phyloP scores from a whole-genome alignment of 2,329 filamentous ascomycete species.

The Botryotinia convoluta region DNA sequence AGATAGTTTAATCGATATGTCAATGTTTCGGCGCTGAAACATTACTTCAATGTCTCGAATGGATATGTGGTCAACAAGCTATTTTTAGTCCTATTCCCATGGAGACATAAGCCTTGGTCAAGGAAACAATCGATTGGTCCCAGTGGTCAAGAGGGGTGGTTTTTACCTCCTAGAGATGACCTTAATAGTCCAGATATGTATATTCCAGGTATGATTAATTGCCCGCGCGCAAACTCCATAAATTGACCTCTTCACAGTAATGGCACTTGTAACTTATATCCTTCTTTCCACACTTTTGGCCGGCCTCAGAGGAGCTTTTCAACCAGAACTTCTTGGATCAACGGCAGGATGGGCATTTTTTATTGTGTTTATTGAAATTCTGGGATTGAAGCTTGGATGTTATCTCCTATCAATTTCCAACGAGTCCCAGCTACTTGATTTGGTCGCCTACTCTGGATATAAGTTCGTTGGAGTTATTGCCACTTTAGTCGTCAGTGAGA shows the following conservation, averaged over 20 bases:
- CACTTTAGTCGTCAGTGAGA: conserved; percentile 76
- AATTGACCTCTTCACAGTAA: conserved; percentile 50
- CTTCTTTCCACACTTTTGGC: conserved; percentile 88
- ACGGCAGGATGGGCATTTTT: conserved; percentile 76
- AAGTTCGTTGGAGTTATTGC: conserved; percentile 97
- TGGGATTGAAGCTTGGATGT: conserved; percentile 87
- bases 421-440: conserved; percentile 86
- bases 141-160: conserved; percentile 70
- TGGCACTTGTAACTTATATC: conserved; percentile 97
- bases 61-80: conserved; percentile 94
- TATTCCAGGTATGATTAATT: conserved; percentile 57
- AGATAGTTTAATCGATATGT: conserved; percentile 74
- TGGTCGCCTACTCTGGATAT: conserved; percentile 96
- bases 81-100: conserved; percentile 90
- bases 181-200: conserved; percentile 99
- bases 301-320: conserved; percentile 85
- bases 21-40: conserved; percentile 89
- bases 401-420: conserved; percentile 93
- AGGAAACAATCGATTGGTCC: conserved; percentile 76
- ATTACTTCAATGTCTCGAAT: conserved; percentile 99
- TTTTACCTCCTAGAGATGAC: conserved; percentile 89
- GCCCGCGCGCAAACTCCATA: background rate
- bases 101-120: conserved; percentile 97
- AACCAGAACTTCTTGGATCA: conserved; percentile 87
- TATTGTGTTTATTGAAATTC: conserved; percentile 82